Evolutionary conservation across 2,329 filamentous ascomycete species (phyloP).

Genomic region (Thermomyces lanuginosus): DNA sequence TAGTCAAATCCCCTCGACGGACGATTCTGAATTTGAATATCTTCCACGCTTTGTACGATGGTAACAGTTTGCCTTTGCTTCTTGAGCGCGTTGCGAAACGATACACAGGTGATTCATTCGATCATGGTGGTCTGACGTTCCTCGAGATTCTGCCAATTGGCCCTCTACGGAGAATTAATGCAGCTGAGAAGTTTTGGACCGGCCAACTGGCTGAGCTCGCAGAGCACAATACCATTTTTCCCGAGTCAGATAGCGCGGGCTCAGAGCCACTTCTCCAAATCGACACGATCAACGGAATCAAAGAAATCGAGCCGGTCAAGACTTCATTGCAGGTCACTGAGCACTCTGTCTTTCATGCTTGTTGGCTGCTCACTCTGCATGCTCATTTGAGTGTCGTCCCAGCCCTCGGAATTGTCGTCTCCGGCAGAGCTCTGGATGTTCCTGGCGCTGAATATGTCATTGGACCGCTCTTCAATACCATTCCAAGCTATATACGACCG

Average conservation of each 20-base stretch:
- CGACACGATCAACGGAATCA: slow-evolving; percentile 19
- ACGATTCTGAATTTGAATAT: slow-evolving; percentile 46
- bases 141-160: slow-evolving; percentile 52
- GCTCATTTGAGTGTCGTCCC: slow-evolving; percentile 32
- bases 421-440: slow-evolving; percentile 57
- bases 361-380: slow-evolving; percentile 51
- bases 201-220: slow-evolving; percentile 32
- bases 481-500: slow-evolving; percentile 49
- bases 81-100: slow-evolving; percentile 40
- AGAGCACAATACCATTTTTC: slow-evolving; percentile 15
- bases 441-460: slow-evolving; percentile 47
- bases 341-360: slow-evolving; percentile 62
- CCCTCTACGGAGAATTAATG: slow-evolving; percentile 39
- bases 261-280: slow-evolving; percentile 8
- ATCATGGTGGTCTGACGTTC: slow-evolving; percentile 38
- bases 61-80: slow-evolving; percentile 55
- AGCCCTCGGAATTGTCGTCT: slow-evolving; percentile 58
- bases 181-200: slow-evolving; percentile 51
- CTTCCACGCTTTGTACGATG: slow-evolving; percentile 81
- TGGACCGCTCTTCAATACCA: slow-evolving; percentile 79
- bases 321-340: slow-evolving; percentile 52
- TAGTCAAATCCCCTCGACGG: slow-evolving; percentile 12
- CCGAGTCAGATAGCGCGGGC: slow-evolving; percentile 10
- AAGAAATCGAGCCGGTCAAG: slow-evolving; percentile 36
- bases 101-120: slow-evolving; percentile 28